Conservation (phyloP, 2,329 filamentous ascomycete species). For the Beauveria pseudobassiana region DNA sequence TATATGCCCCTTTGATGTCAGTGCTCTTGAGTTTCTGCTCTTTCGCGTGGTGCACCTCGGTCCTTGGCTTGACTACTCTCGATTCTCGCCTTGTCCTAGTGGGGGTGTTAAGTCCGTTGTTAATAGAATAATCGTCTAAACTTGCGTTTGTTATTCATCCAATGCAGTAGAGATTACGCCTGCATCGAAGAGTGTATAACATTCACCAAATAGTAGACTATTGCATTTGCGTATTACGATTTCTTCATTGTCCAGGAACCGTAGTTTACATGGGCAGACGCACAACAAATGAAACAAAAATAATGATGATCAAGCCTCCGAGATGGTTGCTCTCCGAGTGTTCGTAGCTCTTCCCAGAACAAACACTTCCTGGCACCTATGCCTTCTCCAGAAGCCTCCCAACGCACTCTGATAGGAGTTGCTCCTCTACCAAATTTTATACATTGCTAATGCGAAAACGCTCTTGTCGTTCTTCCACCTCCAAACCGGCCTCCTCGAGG, state of each 20-base stretch:
- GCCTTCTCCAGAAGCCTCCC: neutral
- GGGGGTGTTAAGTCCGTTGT: too few relatives aligned
- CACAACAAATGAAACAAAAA: slow-evolving; percentile 6
- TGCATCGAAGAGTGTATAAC: neutral
- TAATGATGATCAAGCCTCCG: neutral
- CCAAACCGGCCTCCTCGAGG: too few relatives aligned
- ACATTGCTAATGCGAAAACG: neutral
- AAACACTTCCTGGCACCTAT: neutral
- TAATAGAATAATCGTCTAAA: too few relatives aligned
- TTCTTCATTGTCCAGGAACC: slow-evolving; percentile 1
- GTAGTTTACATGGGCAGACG: slow-evolving; percentile 10
- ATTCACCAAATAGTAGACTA: neutral
- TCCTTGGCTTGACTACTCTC: too few relatives aligned
- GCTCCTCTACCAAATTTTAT: neutral
- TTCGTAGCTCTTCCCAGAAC: neutral
- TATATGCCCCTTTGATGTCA: neutral
- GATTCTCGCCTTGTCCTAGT: too few relatives aligned
- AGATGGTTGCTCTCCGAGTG: neutral
- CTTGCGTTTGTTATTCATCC: too few relatives aligned
- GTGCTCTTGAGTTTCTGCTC: too few relatives aligned
- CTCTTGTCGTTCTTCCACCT: neutral
- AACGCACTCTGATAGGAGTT: neutral
- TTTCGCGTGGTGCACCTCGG: too few relatives aligned
- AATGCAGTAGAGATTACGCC: too few relatives aligned
- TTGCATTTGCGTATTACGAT: neutral